Evolutionary conservation across 257 asterid species (phyloP), one percentile per base, ranked within the genome.

Genomic region (Forsythia suspensa): DNA sequence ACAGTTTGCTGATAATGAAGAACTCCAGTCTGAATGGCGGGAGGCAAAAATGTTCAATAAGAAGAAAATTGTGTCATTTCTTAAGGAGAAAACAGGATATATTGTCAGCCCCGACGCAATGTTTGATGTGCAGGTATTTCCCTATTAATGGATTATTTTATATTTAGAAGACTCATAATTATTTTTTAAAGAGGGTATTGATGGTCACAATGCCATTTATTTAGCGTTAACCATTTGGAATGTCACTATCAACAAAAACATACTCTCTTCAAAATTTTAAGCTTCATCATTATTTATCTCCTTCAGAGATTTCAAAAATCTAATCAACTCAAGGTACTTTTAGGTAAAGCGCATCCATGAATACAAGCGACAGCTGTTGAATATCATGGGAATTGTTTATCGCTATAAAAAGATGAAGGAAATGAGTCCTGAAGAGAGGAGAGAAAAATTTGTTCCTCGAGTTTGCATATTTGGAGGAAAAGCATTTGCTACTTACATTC

Each of bases 401-500:
- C 91, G 88, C 51, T 90, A 88, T 82, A 88, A 90, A 83, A 86
- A 85, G 87, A 90, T 90, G 90, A 90, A 90, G 39, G 92, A 88
- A 76, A 85, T 88, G 89, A 86, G 83, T 29, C 71, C 81, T 48
- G 82, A 80, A 77, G 90, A 88, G 82, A 83, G 92, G 80, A 77
- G 81, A 70, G 85, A 78, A 18, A 85, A 83, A 48, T 86, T 70
- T 73, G 94, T 85, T 73, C 91, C 92, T 8, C 78, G 89, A 46
- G 94, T 90, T 52, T 90, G 92, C 86, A 83, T 90, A 78, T 90
- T 90, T 79, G 94, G 91, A 21, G 94, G 91, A 57, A 89, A 89
- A 76, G 90, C 91, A 67, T 89, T 89, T 77, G 79, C 90, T 8
- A 89, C 94, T 0, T 89, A 89, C 4, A 84, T 89, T 38, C 91